Base-by-base conservation (phyloP, 148 eudicot species). In the Amaranthus palmeri region DNA sequence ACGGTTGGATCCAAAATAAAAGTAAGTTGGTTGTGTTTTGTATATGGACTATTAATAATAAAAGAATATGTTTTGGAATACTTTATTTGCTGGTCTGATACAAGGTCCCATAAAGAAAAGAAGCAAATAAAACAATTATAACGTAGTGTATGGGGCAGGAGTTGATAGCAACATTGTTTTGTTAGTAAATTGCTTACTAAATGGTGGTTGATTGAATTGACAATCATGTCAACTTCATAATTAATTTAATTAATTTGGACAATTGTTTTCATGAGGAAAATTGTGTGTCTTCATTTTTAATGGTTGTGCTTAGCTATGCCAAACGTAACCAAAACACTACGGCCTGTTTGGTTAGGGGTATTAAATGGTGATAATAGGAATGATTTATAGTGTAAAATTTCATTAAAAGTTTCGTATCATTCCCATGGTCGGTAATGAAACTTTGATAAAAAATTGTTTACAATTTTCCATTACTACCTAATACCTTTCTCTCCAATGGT, bases 171-270 rank as follows among this genome's bases (percentile, higher is more conserved):
- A 73, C 76, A 68, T 54, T 60, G 64, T 53, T 60, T 46, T 10
- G 65, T 40, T 36, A 53, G 77, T 40, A 73, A 73, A 67, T 70
- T 61, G 58, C 49, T 61, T 68, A 58, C 55, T 61, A 78, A 14
- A 47, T 72, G 81, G 81, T 78, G 69, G 81, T 78, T 78, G 73
- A 55, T 36, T 68, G 65, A 73, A 67, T 78, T 46, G 70, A 73
- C 81, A 78, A 25, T 54, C 51, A 25, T 49, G 73, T 78, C 81
- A 69, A 67, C 81, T 72, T 73, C 25, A 44, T 49, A 41, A 67
- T 60, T 72, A 17, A 15, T n/a, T n/a, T n/a, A n/a, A 52, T 41
- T 7, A 43, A 3, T 67, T 48, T 65, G 57, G 25, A 55, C 44
- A 12, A 45, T 47, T 7, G 8, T 72, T 59, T 59, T 64, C 18